Evolutionary conservation across 768 basidiomycete genomes (phyloP).

Genomic region (Trametes cinnabarina): DNA sequence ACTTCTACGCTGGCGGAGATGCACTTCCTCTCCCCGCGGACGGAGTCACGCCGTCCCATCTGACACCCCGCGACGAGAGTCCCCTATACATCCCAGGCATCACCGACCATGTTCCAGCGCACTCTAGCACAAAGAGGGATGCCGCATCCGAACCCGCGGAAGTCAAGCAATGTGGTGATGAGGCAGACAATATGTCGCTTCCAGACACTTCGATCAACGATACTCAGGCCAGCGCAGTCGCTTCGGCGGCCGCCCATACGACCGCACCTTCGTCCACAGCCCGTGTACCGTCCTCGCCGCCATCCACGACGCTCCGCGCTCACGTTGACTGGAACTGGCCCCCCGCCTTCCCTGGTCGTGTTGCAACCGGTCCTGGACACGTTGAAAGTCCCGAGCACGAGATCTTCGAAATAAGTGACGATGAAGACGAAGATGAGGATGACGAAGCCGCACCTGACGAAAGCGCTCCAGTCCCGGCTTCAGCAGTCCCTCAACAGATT

Average conservation of each 20-base stretch:
- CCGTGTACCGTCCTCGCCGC: conserved; percentile 5
- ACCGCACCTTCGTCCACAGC: neutral
- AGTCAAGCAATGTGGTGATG: neutral
- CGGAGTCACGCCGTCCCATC: conserved; percentile 23
- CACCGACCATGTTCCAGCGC: neutral
- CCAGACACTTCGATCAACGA: neutral
- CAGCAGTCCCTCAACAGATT: neutral
- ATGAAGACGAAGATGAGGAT: conserved; percentile 23
- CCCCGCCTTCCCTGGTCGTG: conserved; percentile 32
- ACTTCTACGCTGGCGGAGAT: conserved; percentile 45
- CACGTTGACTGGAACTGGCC: conserved; percentile 38
- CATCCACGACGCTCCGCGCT: conserved; percentile 8
- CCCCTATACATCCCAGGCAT: conserved; percentile 18
- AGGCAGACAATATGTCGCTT: neutral
- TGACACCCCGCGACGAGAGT: conserved; percentile 22
- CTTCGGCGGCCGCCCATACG: neutral
- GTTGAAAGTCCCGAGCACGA: conserved; percentile 15
- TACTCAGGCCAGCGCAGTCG: neutral
- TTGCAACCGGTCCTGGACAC: conserved; percentile 23
- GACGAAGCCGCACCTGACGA: too few species aligned
- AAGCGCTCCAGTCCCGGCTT: too few species aligned
- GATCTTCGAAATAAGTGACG: conserved; percentile 26
- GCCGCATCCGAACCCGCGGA: neutral
- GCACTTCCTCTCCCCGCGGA: conserved; percentile 5
- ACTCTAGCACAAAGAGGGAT: neutral